Evolutionary conservation across 208 protist genomes (phyloP).

Genomic region (Blastocrithidia nonstop): DNA sequence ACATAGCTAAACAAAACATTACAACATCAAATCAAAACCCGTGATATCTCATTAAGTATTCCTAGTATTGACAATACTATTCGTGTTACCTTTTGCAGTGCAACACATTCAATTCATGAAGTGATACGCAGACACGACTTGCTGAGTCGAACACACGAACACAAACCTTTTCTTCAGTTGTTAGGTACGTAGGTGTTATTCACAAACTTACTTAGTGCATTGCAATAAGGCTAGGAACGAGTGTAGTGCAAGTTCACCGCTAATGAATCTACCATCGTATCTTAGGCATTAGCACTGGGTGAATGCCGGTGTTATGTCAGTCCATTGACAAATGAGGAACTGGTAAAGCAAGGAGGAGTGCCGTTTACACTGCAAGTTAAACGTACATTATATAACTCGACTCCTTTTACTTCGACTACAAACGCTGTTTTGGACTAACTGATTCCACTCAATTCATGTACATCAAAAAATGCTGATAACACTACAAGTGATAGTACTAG

Average conservation of each 20-base stretch:
- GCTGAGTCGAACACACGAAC: constrained; percentile 9
- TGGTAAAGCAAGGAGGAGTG: constrained; percentile 6
- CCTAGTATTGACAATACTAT: constrained; percentile 18
- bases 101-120: constrained; percentile 23
- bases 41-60: constrained; percentile 51
- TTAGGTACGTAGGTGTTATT: constrained; percentile 53
- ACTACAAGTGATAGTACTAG: too few species aligned
- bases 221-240: constrained; percentile 55
- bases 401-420: constrained; percentile 37
- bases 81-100: constrained; percentile 35
- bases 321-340: constrained; percentile 11
- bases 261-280: constrained; percentile 34
- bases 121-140: constrained; percentile 42
- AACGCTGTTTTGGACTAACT: too few species aligned
- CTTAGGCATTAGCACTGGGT: constrained; percentile 49
- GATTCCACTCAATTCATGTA: too few species aligned
- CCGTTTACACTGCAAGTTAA: constrained; percentile 23
- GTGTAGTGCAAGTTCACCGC: constrained; percentile 32
- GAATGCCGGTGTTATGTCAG: constrained; percentile 51
- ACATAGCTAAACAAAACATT: too few species aligned
- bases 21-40: constrained; percentile 14
- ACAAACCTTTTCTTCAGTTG: constrained; percentile 27
- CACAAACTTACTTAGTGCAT: constrained; percentile 40
- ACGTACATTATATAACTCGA: constrained; percentile 32
- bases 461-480: too few species aligned